Evolutionary conservation across 495 filamentous ascomycete species (phyloP), one percentile per base, ranked within the genome.

Genomic region (Articulospora tetracladia): DNA sequence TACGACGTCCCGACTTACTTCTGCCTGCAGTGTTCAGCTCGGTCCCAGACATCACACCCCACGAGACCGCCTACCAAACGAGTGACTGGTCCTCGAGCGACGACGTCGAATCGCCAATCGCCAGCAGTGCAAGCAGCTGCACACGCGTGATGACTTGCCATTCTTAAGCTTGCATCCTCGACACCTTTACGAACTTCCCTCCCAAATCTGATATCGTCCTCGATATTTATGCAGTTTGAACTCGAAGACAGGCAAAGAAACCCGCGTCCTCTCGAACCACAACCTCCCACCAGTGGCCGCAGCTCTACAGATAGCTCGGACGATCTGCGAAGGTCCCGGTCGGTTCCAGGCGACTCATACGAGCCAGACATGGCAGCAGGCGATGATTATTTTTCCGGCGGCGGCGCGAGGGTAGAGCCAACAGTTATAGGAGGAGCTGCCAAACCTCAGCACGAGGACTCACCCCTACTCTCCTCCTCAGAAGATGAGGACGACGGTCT

Each of bases 401-500:
- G 54, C 3, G 57, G 44, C 24, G 44, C 24, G 20, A 23, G 30
- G 24, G 49, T 60, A 22, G 22, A 28, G 3, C 50, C 60, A 20
- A 27, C n/a, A n/a, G n/a, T n/a, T n/a, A n/a, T 39, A 22, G 27
- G 58, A 12, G n/a, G 41, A 24, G 23, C 41, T n/a, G 22, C 58
- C 11, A 65, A 64, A 52, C 55, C 61, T 19, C 36, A 59, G 15
- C 58, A 84, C 60, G 85, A 88, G 68, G 71, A 79, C 26, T 86
- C 84, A 30, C 85, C 85, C 10, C 72, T 88, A 61, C 67, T 88
- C 23, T 78, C 77, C 17, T 77, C 77, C 22, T 66, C 68, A 24
- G 68, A 65, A 36, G 68, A 71, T 39, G 70, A 69, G 48, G 74
- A 76, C 24, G 74, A 75, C 59, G 72, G 64, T 57, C 68, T 79